These are phyloP conservation scores for Quercus mongolica DNA, from an alignment of 306 rosid genomes.

Conservation along the genomic window DNA sequence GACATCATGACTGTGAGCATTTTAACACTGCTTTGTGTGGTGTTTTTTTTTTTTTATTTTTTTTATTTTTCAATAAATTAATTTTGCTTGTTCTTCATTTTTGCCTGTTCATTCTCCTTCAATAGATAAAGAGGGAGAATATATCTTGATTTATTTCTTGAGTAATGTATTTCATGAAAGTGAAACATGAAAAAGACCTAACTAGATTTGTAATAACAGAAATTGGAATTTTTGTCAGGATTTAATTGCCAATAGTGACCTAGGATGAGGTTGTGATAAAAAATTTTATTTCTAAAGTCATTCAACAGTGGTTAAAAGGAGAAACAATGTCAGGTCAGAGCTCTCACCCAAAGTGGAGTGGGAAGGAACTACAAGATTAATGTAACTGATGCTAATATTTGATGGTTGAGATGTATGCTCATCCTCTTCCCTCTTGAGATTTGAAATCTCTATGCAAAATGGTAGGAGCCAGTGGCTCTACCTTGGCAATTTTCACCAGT, in stretches of 20 bases:
- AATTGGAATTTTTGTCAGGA: neutral
- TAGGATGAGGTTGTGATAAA: neutral
- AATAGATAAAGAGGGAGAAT: neutral
- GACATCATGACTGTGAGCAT: slow-evolving; percentile 96
- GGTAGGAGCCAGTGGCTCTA: neutral
- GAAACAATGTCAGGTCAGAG: neutral
- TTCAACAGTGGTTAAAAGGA: neutral
- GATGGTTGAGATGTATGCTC: neutral
- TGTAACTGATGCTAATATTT: neutral
- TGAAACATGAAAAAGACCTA: neutral
- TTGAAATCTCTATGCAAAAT: neutral
- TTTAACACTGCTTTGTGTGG: slow-evolving; percentile 11
- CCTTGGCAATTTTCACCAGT: neutral
- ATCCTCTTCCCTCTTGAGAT: neutral
- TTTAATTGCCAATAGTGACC: neutral
- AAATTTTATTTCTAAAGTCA: neutral
- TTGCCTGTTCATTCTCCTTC: neutral
- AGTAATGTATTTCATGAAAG: neutral
- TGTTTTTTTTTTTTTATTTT: neutral
- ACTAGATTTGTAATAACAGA: neutral
- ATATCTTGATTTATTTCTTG: neutral
- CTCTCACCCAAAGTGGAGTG: neutral
- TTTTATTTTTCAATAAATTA: neutral
- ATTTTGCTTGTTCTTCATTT: neutral
- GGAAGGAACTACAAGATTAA: neutral